Base-by-base conservation (phyloP, 192 early-diverging fungal species). In the Coemansia sp. region DNA sequence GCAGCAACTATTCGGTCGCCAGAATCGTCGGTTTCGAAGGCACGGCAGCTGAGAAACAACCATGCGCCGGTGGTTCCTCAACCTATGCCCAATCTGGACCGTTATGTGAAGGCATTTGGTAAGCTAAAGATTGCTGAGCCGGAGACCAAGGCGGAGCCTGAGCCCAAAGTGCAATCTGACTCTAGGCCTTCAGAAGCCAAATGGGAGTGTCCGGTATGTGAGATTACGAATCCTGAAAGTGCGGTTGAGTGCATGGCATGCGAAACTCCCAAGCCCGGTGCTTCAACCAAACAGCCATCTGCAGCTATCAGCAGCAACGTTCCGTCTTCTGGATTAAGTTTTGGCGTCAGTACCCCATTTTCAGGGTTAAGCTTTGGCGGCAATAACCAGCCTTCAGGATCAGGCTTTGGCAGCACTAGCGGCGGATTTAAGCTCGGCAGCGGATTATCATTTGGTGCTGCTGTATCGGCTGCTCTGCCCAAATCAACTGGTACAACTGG, bases 71-170 rank as follows among this genome's bases (percentile, higher is more conserved):
- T 19, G 20, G 46, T 46, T 33, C 40, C 39, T 7, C 28, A n/a
- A 6, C 59, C 68, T 3, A 77, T 77, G 73, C 73, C 73, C 5
- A 70, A 77, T 31, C 47, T 77, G 26, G 62, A 70, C 18, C 67
- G 73, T 35, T 77, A 77, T 21, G 59, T 70, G 8, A 33, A 59
- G 55, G 61, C 59, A 19, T 77, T 77, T 63, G 68, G 67, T n/a
- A 77, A 63, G 53, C 49, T 77, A 14, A 65, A 59, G 55, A 57
- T 70, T 37, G 42, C 12, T 0, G 67, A 60, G 19, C 58, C 52
- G 0, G 53, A 53, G 19, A 42, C 55, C 2, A 52, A 33, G 7
- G 43, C 42, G 11, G 62, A 46, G 21, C 47, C 52, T 18, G 62
- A 57, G 20, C 18, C 44, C 8, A 23, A 54, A 30, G 26, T 30